A percentile compares a stretch with the other conserved stretches of the same genome.
These are phyloP conservation scores for Neonectria magnoliae DNA, from an alignment of 2,329 filamentous ascomycete species.

Conservation along the genomic window DNA sequence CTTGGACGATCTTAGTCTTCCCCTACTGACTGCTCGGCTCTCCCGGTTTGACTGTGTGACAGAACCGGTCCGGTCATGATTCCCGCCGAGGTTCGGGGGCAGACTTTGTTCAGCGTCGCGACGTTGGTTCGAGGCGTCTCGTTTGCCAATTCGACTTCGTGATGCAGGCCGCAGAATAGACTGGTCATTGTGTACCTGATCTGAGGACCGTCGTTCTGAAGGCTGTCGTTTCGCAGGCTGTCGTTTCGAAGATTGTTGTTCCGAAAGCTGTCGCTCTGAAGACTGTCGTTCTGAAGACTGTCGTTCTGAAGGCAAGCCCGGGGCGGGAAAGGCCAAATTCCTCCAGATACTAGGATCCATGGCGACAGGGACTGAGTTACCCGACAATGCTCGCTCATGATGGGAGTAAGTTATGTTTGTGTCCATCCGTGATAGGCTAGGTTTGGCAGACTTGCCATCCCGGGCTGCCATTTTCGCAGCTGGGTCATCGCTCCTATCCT, in stretches of 20 bases:
- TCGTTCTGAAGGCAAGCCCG: neutral
- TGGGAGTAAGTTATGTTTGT: neutral
- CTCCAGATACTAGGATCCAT: conserved; percentile 19
- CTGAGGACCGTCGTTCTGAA: neutral
- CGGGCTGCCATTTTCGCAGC: neutral
- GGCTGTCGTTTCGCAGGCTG: neutral
- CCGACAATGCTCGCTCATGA: conserved; percentile 11
- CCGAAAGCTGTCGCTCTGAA: neutral
- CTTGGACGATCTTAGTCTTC: conserved; percentile 9
- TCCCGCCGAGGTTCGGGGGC: neutral
- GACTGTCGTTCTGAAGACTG: neutral
- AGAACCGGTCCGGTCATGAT: neutral
- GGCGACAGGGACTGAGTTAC: conserved; percentile 18
- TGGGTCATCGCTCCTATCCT: neutral
- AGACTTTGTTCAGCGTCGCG: neutral
- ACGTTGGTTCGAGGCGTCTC: neutral
- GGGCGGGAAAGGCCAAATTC: conserved; percentile 2
- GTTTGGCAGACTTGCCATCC: neutral
- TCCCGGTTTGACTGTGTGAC: conserved; percentile 1
- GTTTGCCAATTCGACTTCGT: conserved; percentile 8
- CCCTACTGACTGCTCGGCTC: conserved; percentile 2
- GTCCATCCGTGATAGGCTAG: neutral
- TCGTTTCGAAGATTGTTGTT: neutral
- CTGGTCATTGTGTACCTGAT: neutral
- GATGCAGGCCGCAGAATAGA: conserved; percentile 20